phyloP scores from a whole-genome alignment of 139 green algal genomes.

The Chlorella sp. region DNA sequence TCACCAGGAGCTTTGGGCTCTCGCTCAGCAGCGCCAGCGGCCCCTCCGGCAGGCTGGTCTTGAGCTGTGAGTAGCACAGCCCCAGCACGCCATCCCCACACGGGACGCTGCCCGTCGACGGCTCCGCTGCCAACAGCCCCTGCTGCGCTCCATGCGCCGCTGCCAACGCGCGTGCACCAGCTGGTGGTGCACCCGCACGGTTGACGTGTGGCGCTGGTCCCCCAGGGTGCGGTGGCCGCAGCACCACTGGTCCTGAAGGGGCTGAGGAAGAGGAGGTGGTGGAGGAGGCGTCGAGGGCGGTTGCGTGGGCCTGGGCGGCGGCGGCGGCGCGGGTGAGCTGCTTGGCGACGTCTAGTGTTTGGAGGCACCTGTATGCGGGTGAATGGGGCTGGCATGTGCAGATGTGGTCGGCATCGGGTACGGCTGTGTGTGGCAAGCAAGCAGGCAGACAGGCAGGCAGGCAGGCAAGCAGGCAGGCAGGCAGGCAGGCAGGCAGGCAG shows the following conservation, averaged over 20 bases:
- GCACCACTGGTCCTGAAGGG: too few relatives aligned
- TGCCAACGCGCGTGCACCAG: neutral
- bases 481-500: too few relatives aligned
- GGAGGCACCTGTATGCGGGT: too few relatives aligned
- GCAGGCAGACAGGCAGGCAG: neutral
- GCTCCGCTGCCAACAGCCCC: neutral
- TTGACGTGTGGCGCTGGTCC: too few relatives aligned
- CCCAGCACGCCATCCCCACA: conserved; percentile 1
- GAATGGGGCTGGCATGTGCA: too few relatives aligned
- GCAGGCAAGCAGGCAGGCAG: neutral
- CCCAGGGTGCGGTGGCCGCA: too few relatives aligned
- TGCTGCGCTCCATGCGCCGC: neutral
- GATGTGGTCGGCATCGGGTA: too few relatives aligned
- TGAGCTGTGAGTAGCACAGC: conserved; percentile 6
- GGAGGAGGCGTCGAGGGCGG: too few relatives aligned
- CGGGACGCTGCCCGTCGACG: neutral
- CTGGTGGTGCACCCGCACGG: too few relatives aligned
- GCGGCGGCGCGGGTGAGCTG: conserved; percentile 13
- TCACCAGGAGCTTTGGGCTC: conserved; percentile 7
- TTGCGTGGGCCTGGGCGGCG: neutral
- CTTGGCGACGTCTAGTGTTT: conserved; percentile 19
- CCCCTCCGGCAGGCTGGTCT: neutral
- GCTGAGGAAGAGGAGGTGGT: neutral
- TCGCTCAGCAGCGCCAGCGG: neutral
- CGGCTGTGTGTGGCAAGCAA: neutral